A percentile compares a stretch with the other conserved stretches of the same genome.
These are phyloP conservation scores for Kalmusia sp. DNA, from an alignment of 2,329 filamentous ascomycete species.

Conservation along the genomic window DNA sequence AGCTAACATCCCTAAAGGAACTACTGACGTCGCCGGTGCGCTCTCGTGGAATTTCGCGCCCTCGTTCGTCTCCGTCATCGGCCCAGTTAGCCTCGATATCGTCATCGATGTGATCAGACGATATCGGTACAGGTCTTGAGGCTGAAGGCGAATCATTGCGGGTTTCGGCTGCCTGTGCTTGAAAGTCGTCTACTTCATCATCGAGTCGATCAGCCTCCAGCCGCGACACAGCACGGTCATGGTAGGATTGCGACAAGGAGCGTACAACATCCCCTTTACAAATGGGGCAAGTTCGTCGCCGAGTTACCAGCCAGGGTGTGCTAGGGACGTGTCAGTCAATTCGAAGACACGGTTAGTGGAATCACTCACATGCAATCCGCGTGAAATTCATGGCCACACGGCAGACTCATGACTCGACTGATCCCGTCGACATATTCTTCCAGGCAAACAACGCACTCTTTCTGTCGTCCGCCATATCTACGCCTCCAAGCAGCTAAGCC, in stretches of 20 bases:
- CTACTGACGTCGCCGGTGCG: slow-evolving; percentile 24
- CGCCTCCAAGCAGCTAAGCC: slow-evolving; percentile 61
- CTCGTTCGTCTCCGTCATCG: slow-evolving; percentile 50
- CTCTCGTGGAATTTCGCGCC: slow-evolving; percentile 21
- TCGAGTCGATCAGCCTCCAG: slow-evolving; percentile 47
- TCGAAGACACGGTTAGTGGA: not conserved
- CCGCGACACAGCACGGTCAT: slow-evolving; percentile 32
- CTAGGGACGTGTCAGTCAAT: slow-evolving; percentile 55
- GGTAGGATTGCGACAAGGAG: slow-evolving; percentile 43
- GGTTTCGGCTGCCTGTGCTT: slow-evolving; percentile 53
- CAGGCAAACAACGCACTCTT: slow-evolving; percentile 94
- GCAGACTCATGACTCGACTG: slow-evolving; percentile 93
- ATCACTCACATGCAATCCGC: slow-evolving; percentile 93
- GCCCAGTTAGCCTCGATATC: slow-evolving; percentile 45
- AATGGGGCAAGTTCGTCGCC: slow-evolving; percentile 95
- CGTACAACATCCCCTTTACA: slow-evolving; percentile 96
- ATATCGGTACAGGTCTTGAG: slow-evolving; percentile 54
- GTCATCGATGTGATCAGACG: slow-evolving; percentile 22
- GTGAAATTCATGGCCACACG: slow-evolving; percentile 98
- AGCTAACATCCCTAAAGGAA: slow-evolving; percentile 39
- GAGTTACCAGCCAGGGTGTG: slow-evolving; percentile 95
- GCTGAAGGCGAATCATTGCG: slow-evolving; percentile 58
- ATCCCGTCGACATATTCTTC: slow-evolving; percentile 97
- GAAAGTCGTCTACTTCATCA: slow-evolving; percentile 53
- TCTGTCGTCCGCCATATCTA: slow-evolving; percentile 69